phyloP scores from a whole-genome alignment of 495 filamentous ascomycete species.

The Penicillium flavigenum region DNA sequence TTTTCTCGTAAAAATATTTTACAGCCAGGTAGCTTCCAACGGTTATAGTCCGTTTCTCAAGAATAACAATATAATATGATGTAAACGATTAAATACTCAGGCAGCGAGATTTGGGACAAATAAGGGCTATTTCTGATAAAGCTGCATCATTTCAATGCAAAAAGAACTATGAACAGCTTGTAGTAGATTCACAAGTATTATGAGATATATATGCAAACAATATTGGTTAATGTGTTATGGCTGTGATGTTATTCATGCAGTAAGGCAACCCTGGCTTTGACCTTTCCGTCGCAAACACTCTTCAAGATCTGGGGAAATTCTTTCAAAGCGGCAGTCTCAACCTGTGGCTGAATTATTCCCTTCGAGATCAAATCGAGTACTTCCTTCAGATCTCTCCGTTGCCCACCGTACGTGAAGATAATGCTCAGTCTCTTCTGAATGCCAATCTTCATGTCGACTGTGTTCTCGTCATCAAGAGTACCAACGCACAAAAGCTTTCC shows the following conservation, averaged over 20 bases:
- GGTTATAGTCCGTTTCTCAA: no score
- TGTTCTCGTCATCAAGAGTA: constrained; percentile 21
- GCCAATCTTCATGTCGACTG: constrained; percentile 26
- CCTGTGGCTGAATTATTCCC: background rate
- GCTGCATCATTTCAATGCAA: no score
- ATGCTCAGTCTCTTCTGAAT: constrained; percentile 29
- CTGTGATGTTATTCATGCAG: background rate
- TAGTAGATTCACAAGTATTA: no score
- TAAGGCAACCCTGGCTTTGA: background rate
- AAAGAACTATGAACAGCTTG: no score
- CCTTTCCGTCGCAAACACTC: background rate
- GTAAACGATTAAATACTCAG: no score
- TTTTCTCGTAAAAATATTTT: no score
- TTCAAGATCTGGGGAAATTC: background rate
- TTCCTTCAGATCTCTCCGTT: constrained; percentile 22
- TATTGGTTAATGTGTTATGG: background rate
- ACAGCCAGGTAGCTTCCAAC: no score
- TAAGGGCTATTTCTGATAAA: no score
- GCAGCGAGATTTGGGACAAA: no score
- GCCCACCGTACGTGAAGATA: constrained; percentile 30
- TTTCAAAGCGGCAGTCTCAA: background rate
- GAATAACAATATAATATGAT: no score
- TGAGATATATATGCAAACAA: background rate
- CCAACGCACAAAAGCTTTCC: constrained; percentile 27
- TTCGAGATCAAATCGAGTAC: constrained; percentile 23